Evolutionary conservation across 495 filamentous ascomycete species (phyloP), one percentile per base, ranked within the genome.

Genomic region (Hamigera avellanea): DNA sequence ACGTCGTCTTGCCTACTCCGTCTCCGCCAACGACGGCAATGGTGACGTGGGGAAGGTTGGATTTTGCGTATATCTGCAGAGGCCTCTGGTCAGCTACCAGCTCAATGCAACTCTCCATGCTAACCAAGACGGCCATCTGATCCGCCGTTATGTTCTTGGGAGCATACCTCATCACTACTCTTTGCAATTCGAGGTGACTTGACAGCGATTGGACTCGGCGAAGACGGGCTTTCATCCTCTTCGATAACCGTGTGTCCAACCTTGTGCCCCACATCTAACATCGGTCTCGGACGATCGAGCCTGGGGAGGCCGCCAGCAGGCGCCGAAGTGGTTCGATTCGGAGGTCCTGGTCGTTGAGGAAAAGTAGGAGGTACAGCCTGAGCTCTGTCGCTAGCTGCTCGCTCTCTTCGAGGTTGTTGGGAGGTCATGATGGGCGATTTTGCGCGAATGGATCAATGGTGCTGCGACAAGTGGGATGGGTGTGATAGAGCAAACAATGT

Each of bases 1-100:
- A 94, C 15, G 83, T 82, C 33, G 84, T 86, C 62, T 96, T 95
- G 45, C 89, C 89, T 23, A 85, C 83, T 33, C 79, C 77, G 45
- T 74, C 67, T 45, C 75, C 72, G 36, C 91, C 91, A 47, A 95
- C 74, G 16, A 96, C 77, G 21, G 79, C 85, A 52, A 96, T 83
- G 49, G 85, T 88, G 50, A 94, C 75, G 50, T 80, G 52, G 15
- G 63, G 60, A 28, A 59, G 42, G 32, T 44, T 50, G 34, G 48
- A 36, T 26, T 51, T 58, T 39, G 37, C 34, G 9, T 46, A 16
- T 36, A 48, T 49, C 58, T 62, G 38, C 35, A 39, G n/a, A n/a
- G n/a, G n/a, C n/a, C n/a, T n/a, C n/a, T n/a, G n/a, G n/a, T n/a
- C n/a, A n/a, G n/a, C n/a, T 17, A 39, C 40, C 29, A 27, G 8